Base-by-base conservation (phyloP, 768 basidiomycete species). In the Ramaria sp. region DNA sequence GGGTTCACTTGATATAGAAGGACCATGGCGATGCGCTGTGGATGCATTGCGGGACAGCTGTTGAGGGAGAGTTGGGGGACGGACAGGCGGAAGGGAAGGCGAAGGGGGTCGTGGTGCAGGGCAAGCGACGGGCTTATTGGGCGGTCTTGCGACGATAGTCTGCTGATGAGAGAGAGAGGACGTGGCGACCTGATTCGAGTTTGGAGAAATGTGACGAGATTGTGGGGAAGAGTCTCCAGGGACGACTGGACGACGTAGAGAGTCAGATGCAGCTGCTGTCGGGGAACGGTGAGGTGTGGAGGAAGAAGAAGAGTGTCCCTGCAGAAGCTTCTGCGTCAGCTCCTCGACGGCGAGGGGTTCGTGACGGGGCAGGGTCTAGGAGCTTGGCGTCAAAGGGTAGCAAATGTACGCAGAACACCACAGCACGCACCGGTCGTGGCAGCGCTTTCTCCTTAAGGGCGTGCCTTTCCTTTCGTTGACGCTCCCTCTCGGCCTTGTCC, bases 401-500 rank as follows among this genome's bases (percentile, higher is more conserved):
- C 8, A 2, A 4, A 24, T n/a, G 45, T 27, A 47, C n/a, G 45
- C 22, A 45, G 16, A 2, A 41, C 3, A 34, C n/a, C n/a, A n/a
- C 32, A 24, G 25, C 45, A 27, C 45, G 18, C 22, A 47, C 45
- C 22, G 8, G 7, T 27, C 16, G 6, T 8, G 30, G 2, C 3
- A 15, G 48, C 1, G 24, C 3, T 32, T n/a, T n/a, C 15, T 16
- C 20, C 10, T n/a, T 32, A n/a, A 22, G 28, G 18, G 8, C 8
- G 18, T 27, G 20, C 25, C 45, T 4, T 22, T 20, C 45, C n/a
- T 47, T 47, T 6, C 48, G 48, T 37, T 37, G 18, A 6, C 32
- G 28, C 20, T 37, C 32, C 28, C 78, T 71, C 64, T 90, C 87
- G 58, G 84, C 79, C 36, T 75, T 74, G 22, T 87, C 80, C 63